Conservation (phyloP, 2,329 filamentous ascomycete genomes). For the Penicillium rolfsii region DNA sequence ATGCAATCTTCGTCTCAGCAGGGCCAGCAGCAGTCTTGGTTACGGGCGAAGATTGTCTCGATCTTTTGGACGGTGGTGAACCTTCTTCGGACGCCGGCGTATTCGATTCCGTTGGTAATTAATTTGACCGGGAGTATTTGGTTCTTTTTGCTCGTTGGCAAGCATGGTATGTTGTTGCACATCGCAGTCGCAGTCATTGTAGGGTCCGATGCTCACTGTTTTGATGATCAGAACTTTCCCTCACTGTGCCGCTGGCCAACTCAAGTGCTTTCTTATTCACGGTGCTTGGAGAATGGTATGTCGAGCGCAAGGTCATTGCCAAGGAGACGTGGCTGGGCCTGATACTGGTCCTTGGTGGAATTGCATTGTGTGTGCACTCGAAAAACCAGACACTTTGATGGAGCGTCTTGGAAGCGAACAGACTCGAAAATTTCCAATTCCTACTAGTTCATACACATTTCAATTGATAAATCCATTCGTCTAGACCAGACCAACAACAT, state of each 20-base stretch:
- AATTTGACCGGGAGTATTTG: conserved; percentile 93
- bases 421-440: not conserved
- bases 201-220: not conserved
- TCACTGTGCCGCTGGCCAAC: conserved; percentile 94
- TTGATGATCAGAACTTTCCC: conserved; percentile 69
- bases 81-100: conserved; percentile 76
- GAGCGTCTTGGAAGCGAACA: not conserved
- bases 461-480: conserved; percentile 8
- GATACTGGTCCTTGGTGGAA: conserved; percentile 75
- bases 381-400: conserved; percentile 37
- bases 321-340: conserved; percentile 84
- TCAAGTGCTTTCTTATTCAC: conserved; percentile 95
- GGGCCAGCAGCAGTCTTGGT: conserved; percentile 51
- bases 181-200: not conserved
- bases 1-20: conserved; percentile 26
- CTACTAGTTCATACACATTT: not conserved
- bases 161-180: conserved; percentile 69
- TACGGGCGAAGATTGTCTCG: conserved; percentile 65
- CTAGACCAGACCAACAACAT: conserved; percentile 14
- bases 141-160: conserved; percentile 93
- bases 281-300: conserved; percentile 91
- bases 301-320: conserved; percentile 87
- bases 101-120: conserved; percentile 80
- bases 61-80: conserved; percentile 76
- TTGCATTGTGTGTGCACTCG: conserved; percentile 76